phyloP scores from a whole-genome alignment of 495 filamentous ascomycete genomes.

The Hypoxylon cercidicola region DNA sequence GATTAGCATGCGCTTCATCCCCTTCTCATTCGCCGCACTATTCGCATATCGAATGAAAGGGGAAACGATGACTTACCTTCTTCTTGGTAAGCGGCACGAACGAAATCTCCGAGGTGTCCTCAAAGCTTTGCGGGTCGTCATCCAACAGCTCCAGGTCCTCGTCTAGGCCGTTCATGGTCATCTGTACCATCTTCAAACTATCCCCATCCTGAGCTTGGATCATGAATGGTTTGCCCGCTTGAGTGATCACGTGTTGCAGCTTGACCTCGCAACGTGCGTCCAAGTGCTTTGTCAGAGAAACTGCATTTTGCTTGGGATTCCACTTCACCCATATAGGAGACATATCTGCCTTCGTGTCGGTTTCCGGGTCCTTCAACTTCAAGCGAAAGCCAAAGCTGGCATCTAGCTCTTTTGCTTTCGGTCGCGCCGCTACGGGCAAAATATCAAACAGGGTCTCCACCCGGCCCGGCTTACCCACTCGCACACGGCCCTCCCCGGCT shows the following conservation, averaged over 20 bases:
- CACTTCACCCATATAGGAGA: slow-evolving; percentile 17
- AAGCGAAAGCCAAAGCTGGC: slow-evolving; percentile 19
- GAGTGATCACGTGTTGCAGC: slow-evolving; percentile 8
- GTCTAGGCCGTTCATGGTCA: slow-evolving; percentile 25
- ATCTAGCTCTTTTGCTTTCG: slow-evolving; percentile 2
- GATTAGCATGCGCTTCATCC: no score
- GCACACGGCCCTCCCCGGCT: slow-evolving; percentile 12
- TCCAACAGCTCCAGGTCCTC: slow-evolving; percentile 19
- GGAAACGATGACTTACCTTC: slow-evolving; percentile 9
- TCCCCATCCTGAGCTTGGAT: slow-evolving; percentile 12
- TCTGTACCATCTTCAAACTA: slow-evolving; percentile 16
- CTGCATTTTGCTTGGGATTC: slow-evolving; percentile 17
- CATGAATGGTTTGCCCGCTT: slow-evolving; percentile 25
- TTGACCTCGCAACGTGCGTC: slow-evolving; percentile 31
- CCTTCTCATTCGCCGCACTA: no score
- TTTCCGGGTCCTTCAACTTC: neutral
- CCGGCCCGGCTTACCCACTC: slow-evolving; percentile 27
- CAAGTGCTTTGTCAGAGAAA: slow-evolving; percentile 12
- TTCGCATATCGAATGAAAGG: no score
- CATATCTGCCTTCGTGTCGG: no score
- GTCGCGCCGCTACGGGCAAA: slow-evolving; percentile 21
- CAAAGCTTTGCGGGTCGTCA: slow-evolving; percentile 1
- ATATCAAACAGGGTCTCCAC: slow-evolving; percentile 28
- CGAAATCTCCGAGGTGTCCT: slow-evolving; percentile 29
- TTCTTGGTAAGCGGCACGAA: slow-evolving; percentile 13